These are phyloP conservation scores for Ophiocordyceps sinensis DNA, from an alignment of 2,329 filamentous ascomycete genomes.

Conservation along the genomic window DNA sequence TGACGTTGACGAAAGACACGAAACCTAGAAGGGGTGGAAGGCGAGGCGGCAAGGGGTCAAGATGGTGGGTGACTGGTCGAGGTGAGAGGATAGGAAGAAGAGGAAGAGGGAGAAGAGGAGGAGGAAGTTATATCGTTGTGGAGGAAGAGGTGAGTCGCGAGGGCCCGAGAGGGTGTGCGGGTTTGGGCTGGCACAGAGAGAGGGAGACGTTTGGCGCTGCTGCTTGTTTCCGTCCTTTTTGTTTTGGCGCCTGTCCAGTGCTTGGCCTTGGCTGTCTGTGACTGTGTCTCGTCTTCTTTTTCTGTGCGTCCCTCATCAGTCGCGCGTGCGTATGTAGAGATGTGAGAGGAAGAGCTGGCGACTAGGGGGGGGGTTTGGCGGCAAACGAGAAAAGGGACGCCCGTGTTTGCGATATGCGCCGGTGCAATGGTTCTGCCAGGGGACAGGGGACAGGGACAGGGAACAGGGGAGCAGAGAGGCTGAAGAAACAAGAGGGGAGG, in stretches of 20 bases:
- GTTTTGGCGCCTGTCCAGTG: too few relatives aligned
- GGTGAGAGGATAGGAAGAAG: too few relatives aligned
- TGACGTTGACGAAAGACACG: conserved; percentile 11
- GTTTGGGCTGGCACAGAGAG: too few relatives aligned
- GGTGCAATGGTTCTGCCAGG: conserved; percentile 7
- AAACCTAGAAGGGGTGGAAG: neutral
- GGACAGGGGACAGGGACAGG: neutral
- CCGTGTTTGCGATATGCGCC: conserved; percentile 10
- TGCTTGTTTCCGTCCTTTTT: too few relatives aligned
- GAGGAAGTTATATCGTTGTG: neutral
- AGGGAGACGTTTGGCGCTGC: too few relatives aligned
- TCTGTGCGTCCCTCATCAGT: too few relatives aligned
- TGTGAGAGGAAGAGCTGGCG: conserved; percentile 1
- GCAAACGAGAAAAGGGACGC: conserved; percentile 8
- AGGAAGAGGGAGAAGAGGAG: neutral
- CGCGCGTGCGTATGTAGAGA: too few relatives aligned
- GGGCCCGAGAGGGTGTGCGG: too few relatives aligned
- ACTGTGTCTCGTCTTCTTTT: too few relatives aligned
- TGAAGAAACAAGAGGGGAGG: neutral
- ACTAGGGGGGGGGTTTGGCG: conserved; percentile 8
- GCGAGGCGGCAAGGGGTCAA: neutral
- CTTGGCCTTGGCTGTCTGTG: too few relatives aligned
- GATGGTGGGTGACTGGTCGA: too few relatives aligned
- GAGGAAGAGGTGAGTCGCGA: too few relatives aligned
- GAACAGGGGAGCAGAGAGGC: neutral